phyloP scores from a whole-genome alignment of 768 basidiomycete species.

The Lactarius tabidus region DNA sequence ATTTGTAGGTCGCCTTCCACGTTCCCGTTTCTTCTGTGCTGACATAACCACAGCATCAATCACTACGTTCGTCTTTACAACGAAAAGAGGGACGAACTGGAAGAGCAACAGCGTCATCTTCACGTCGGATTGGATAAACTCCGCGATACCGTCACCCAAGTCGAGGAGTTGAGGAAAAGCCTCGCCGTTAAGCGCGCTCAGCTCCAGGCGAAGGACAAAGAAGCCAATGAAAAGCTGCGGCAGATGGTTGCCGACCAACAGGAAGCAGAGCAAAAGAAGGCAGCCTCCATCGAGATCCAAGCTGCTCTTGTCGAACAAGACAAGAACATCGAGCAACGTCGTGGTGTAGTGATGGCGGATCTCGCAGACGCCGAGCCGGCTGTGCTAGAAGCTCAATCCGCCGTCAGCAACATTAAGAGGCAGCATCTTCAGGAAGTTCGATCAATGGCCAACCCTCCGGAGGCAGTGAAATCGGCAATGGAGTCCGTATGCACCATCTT shows the following conservation, averaged over 20 bases:
- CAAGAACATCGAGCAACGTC: constrained; percentile 80
- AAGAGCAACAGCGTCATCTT: constrained; percentile 97
- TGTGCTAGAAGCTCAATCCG: constrained; percentile 88
- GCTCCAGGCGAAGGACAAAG: constrained; percentile 86
- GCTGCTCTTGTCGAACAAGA: constrained; percentile 92
- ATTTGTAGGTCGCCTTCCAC: constrained; percentile 68
- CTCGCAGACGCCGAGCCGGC: constrained; percentile 98
- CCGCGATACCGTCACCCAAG: constrained; percentile 91
- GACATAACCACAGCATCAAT: constrained; percentile 63
- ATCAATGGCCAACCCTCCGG: constrained; percentile 97
- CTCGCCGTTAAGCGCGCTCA: constrained; percentile 92
- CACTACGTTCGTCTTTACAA: constrained; percentile 94
- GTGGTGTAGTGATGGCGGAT: constrained; percentile 87
- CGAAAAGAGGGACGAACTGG: constrained; percentile 95
- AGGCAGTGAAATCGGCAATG: constrained; percentile 96
- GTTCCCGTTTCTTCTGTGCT: constrained; percentile 8
- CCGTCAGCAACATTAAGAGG: constrained; percentile 95
- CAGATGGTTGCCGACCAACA: constrained; percentile 99
- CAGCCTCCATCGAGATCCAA: constrained; percentile 93
- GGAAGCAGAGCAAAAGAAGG: constrained; percentile 97
- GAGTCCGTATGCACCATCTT: constrained; percentile 96
- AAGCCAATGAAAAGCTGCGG: constrained; percentile 95
- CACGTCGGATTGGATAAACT: constrained; percentile 98
- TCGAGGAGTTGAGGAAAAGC: constrained; percentile 93
- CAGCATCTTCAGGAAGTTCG: constrained; percentile 96